A percentile compares a stretch with the other conserved stretches of the same genome.
These are phyloP conservation scores for Jatropha multifida DNA, from an alignment of 441 rosid species.

Conservation along the genomic window DNA sequence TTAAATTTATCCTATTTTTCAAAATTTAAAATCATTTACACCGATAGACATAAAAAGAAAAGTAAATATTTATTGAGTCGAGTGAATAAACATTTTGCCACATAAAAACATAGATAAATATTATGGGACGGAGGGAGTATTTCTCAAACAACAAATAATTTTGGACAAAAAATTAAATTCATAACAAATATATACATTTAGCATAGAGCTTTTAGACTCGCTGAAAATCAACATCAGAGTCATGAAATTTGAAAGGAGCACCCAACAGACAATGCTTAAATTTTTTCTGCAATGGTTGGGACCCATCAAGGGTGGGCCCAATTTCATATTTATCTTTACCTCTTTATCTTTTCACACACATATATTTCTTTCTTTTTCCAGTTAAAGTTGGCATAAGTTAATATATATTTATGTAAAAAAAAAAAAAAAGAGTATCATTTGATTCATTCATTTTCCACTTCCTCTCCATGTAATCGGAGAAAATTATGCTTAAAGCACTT, in stretches of 20 bases:
- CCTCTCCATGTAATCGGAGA: not conserved
- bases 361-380: conserved; percentile 21
- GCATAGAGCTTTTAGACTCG: not conserved
- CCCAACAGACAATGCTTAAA: not conserved
- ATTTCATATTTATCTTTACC: not conserved
- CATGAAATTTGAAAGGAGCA: not conserved
- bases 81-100: too few relatives aligned
- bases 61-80: too few relatives aligned
- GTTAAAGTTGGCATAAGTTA: conserved; percentile 21
- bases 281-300: not conserved
- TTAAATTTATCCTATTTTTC: too few relatives aligned
- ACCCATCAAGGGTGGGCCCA: conserved; percentile 20
- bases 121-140: too few relatives aligned
- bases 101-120: too few relatives aligned
- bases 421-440: not conserved
- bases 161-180: too few relatives aligned
- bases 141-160: too few relatives aligned
- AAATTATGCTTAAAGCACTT: conserved; percentile 16
- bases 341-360: conserved; percentile 26
- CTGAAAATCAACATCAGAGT: not conserved
- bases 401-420: not conserved
- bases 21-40: too few relatives aligned
- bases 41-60: too few relatives aligned
- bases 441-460: not conserved
- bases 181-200: too few relatives aligned